These are phyloP conservation scores for Dichomitus squalens DNA, from an alignment of 1,284 basidiomycete genomes.

Conservation along the genomic window DNA sequence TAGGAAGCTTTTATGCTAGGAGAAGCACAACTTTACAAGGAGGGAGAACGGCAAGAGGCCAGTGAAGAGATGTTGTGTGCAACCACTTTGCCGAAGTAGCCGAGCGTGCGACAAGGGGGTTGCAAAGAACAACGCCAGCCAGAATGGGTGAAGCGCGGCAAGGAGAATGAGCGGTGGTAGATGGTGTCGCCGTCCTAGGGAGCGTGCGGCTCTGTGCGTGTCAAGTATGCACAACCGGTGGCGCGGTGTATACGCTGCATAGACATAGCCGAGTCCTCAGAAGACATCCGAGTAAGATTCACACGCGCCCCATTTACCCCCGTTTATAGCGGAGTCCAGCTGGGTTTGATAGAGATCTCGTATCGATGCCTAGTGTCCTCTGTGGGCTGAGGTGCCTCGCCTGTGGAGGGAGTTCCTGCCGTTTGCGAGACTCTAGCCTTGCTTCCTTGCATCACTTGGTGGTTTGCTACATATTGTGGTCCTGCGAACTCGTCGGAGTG, in stretches of 20 bases:
- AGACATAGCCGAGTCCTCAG: not conserved
- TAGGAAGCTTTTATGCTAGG: no score
- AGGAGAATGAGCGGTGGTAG: not conserved
- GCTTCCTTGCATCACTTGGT: no score
- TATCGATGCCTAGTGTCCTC: no score
- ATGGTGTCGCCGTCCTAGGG: not conserved
- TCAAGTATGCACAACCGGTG: not conserved
- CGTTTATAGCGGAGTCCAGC: not conserved
- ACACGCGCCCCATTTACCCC: not conserved
- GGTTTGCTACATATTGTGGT: no score
- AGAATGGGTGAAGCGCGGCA: not conserved
- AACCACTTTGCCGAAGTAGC: no score
- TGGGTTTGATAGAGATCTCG: not conserved
- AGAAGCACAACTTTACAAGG: no score
- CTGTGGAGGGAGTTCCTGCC: no score
- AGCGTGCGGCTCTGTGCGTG: not conserved
- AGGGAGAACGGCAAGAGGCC: not conserved
- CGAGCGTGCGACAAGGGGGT: not conserved
- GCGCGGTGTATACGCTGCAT: not conserved
- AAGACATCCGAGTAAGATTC: not conserved
- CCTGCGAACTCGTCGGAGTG: no score
- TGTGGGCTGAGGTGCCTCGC: no score
- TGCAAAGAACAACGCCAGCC: not conserved
- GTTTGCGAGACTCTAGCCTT: no score
- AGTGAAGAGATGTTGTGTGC: not conserved